Conservation (phyloP, 164 flowering plant species). For the Kingdonia uniflora region DNA sequence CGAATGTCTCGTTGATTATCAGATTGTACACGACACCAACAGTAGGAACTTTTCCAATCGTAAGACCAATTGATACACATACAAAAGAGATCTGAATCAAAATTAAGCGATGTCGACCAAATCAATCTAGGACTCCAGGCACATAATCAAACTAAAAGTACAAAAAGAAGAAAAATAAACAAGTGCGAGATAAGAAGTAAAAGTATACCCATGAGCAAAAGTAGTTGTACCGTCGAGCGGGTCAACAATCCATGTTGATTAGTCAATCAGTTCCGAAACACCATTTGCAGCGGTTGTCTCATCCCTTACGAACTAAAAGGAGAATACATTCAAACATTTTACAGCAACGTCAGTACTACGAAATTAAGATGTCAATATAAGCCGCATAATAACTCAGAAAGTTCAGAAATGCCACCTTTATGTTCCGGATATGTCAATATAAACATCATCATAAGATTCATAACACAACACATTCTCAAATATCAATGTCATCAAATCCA, state of each 20-base stretch:
- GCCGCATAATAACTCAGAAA: too few species aligned
- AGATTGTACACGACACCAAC: constrained; percentile 98
- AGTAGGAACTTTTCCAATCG: constrained; percentile 67
- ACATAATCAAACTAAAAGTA: background rate
- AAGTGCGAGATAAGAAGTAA: constrained; percentile 1
- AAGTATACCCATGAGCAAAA: constrained; percentile 86
- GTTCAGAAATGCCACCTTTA: constrained; percentile 39
- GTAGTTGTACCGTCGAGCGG: constrained; percentile 98
- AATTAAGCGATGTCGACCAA: background rate
- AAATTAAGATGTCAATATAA: too few species aligned
- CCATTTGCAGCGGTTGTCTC: constrained; percentile 93
- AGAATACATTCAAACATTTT: constrained; percentile 5
- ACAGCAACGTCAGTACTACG: background rate
- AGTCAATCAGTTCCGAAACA: constrained; percentile 58
- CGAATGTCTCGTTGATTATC: constrained; percentile 81
- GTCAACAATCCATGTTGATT: constrained; percentile 97
- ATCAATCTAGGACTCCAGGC: constrained; percentile 1
- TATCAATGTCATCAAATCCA: too few species aligned
- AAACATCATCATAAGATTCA: too few species aligned
- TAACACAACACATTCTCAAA: too few species aligned
- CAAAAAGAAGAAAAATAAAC: background rate
- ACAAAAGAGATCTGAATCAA: constrained; percentile 76
- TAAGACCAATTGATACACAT: constrained; percentile 90
- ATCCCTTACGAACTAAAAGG: constrained; percentile 80
- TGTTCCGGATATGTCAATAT: too few species aligned